Conservation (phyloP, 2,329 filamentous ascomycete genomes). For the Penicillium griseofulvum region DNA sequence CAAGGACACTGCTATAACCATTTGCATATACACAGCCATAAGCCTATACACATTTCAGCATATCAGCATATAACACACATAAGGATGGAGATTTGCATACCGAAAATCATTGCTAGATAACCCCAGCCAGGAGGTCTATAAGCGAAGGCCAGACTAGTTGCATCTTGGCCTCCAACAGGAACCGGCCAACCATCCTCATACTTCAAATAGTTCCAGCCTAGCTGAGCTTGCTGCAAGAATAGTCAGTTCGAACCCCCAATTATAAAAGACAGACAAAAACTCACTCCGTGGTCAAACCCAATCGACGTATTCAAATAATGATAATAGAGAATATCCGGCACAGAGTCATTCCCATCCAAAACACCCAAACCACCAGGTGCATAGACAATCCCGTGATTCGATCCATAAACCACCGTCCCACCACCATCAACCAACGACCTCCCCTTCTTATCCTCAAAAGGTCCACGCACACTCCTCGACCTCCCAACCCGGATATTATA, state of each 20-base stretch:
- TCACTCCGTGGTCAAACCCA: constrained; percentile 28
- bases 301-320: constrained; percentile 39
- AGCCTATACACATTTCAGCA: constrained; percentile 1
- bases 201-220: constrained; percentile 40
- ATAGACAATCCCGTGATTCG: constrained; percentile 40
- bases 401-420: constrained; percentile 37
- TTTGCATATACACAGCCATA: constrained; percentile 16
- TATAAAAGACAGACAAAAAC: constrained; percentile 5
- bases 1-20: constrained; percentile 1
- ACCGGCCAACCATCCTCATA: constrained; percentile 41
- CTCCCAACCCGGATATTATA: constrained; percentile 39
- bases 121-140: constrained; percentile 6
- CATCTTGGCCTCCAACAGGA: constrained; percentile 10
- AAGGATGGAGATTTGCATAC: background rate
- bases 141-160: background rate
- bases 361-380: constrained; percentile 41
- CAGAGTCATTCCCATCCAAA: constrained; percentile 21
- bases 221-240: constrained; percentile 28
- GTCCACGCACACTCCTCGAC: constrained; percentile 32
- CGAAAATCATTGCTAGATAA: constrained; percentile 4
- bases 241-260: background rate
- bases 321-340: constrained; percentile 39
- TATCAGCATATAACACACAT: background rate
- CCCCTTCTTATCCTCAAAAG: constrained; percentile 35
- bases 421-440: constrained; percentile 30